Base-by-base conservation (phyloP, 2,329 filamentous ascomycete genomes). In the Aspergillus clavatus region DNA sequence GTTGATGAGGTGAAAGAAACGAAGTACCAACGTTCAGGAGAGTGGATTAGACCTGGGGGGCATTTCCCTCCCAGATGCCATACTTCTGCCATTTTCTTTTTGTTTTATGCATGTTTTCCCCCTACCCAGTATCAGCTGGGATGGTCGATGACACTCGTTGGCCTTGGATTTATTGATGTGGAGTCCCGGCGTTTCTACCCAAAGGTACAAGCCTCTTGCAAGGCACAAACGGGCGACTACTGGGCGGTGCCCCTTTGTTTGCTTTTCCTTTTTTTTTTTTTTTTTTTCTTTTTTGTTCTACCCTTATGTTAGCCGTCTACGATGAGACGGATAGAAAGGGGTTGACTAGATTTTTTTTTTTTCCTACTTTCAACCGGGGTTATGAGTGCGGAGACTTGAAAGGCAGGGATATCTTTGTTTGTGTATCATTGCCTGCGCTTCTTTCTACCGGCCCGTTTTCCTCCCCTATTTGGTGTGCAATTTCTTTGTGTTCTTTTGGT, bases 181-280 rank as follows among this genome's bases (percentile, higher is more conserved):
- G 41, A 40, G 41, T 39, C 31, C 42, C 18, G 40, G 43, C 37
- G 27, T 43, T 48, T 21, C 16, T 29, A 37, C 40, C 21, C n/a
- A 24, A 23, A 42, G 40, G 38, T 43, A 31, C n/a, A 40, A 26
- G 19, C 31, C 5, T 39, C 31, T 26, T 18, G 18, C 10, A 16
- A 28, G 29, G 35, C 33, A 22, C 33, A 19, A 40, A 35, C 40
- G 38, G 43, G 47, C 44, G 39, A n/a, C 52, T 47, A 47, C 54
- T 50, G 48, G 26, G 43, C 50, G 38, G 47, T 42, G 43, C 31
- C 16, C 46, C 46, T 44, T 40, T 22, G 23, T 42, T 41, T n/a
- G n/a, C n/a, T 19, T 33, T 42, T 44, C 33, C 38, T 10, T 33
- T 38, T 12, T 12, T 4, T 3, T 19, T 43, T 38, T 41, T 19